These are phyloP conservation scores for Lolium multiflorum DNA, from an alignment of 176 grass and related monocot genomes.

Conservation along the genomic window DNA sequence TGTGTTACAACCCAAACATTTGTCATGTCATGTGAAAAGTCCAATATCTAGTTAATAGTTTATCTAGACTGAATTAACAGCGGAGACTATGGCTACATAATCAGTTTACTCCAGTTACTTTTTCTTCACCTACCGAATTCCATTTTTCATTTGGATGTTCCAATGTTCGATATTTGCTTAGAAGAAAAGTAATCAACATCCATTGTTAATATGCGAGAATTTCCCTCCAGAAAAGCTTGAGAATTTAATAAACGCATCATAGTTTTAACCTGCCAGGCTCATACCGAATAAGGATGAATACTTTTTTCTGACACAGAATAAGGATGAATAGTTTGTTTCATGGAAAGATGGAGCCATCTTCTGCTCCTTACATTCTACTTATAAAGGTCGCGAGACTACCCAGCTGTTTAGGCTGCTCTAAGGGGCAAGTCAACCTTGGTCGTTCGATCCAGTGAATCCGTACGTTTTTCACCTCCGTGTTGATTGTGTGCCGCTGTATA, in stretches of 20 bases:
- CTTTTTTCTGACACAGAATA: not conserved
- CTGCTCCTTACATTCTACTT: not conserved
- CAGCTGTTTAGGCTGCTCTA: no score
- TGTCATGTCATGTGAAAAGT: not conserved
- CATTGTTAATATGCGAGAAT: not conserved
- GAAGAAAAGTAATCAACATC: not conserved
- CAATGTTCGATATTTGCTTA: not conserved
- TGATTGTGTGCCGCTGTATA: no score
- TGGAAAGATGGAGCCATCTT: constrained; percentile 33
- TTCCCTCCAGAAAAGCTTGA: not conserved
- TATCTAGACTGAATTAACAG: constrained; percentile 4
- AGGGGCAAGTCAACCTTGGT: no score
- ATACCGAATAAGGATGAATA: constrained; percentile 22
- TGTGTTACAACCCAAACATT: constrained; percentile 11
- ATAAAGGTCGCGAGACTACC: no score
- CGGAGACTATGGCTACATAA: not conserved
- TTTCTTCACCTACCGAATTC: not conserved
- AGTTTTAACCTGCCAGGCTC: constrained; percentile 2
- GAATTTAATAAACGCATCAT: not conserved
- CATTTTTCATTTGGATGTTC: not conserved
- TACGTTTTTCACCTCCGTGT: no score
- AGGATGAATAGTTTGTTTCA: constrained; percentile 33
- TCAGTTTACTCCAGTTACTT: not conserved
- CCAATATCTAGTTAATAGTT: no score
- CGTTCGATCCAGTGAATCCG: no score